Conservation (phyloP, 2,329 filamentous ascomycete species). For the Fusarium abutilonis region DNA sequence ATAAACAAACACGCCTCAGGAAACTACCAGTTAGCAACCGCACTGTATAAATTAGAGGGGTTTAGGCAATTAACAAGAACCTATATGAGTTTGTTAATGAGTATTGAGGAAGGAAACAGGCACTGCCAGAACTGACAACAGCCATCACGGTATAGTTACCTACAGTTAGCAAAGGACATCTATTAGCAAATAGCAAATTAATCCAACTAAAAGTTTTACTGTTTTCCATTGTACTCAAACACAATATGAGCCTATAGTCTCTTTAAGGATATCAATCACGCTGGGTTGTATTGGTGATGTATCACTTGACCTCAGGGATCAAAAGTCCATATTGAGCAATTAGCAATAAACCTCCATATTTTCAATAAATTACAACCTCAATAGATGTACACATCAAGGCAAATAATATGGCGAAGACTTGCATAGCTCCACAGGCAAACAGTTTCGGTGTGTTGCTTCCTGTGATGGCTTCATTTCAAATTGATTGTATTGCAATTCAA, state of each 20-base stretch:
- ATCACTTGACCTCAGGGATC: neutral
- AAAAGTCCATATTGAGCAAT: neutral
- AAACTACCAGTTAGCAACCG: neutral
- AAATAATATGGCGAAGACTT: neutral
- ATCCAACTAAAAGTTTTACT: neutral
- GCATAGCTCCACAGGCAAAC: neutral
- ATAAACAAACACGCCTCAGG: constrained; percentile 10
- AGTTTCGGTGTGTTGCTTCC: neutral
- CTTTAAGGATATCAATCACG: neutral
- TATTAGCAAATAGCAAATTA: neutral
- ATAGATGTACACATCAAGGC: neutral
- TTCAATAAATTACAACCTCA: neutral
- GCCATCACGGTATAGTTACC: neutral
- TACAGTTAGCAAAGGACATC: neutral
- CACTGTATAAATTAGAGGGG: neutral
- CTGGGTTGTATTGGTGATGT: constrained; percentile 1
- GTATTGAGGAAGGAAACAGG: constrained; percentile 1
- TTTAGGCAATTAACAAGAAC: neutral
- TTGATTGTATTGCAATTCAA: neutral
- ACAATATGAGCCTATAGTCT: neutral
- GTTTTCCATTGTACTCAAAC: neutral
- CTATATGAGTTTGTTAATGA: neutral
- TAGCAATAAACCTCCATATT: neutral
- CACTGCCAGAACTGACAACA: constrained; percentile 1
- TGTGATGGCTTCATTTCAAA: neutral